A percentile compares a stretch with the other conserved stretches of the same genome.
phyloP scores from a whole-genome alignment of 225 moss, liverwort and hornwort genomes.

The Polytrichum commune region DNA sequence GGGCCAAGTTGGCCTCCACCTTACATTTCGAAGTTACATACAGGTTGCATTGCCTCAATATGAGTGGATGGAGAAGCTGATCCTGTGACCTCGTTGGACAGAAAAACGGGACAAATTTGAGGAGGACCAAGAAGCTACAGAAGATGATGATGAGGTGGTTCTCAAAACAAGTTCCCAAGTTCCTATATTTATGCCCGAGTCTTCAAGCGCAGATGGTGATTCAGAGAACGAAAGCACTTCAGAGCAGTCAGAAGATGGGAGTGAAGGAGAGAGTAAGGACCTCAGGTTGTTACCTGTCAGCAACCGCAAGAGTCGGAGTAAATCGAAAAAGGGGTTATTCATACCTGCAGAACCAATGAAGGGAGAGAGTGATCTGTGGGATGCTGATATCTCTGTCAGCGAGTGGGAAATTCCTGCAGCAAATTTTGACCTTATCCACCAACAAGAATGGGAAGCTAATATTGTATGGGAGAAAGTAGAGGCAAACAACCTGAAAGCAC shows the following conservation, averaged over 20 bases:
- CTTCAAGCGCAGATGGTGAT: neutral
- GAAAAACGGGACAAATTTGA: slow-evolving; percentile 38
- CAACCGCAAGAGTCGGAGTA: slow-evolving; percentile 16
- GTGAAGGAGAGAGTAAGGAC: slow-evolving; percentile 20
- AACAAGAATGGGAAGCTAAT: slow-evolving; percentile 62
- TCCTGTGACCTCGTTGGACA: slow-evolving; percentile 27
- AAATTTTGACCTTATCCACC: slow-evolving; percentile 55
- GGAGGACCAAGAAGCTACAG: slow-evolving; percentile 38
- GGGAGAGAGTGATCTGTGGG: slow-evolving; percentile 18
- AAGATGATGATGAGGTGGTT: slow-evolving; percentile 62
- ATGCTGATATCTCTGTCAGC: slow-evolving; percentile 28
- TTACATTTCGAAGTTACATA: slow-evolving; percentile 13
- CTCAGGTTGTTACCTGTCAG: slow-evolving; percentile 2
- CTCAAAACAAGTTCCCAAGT: slow-evolving; percentile 36
- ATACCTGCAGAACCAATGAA: slow-evolving; percentile 47
- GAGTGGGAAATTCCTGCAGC: slow-evolving; percentile 38
- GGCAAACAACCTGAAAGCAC: slow-evolving; percentile 10
- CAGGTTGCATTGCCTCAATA: slow-evolving; percentile 10
- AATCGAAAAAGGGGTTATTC: slow-evolving; percentile 26
- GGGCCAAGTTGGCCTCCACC: slow-evolving; percentile 27
- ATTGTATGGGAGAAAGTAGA: slow-evolving; percentile 49
- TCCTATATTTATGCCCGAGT: slow-evolving; percentile 19
- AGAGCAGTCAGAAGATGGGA: slow-evolving; percentile 24
- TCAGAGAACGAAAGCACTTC: slow-evolving; percentile 6
- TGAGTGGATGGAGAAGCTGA: slow-evolving; percentile 15